Evolutionary conservation across 225 moss, liverwort and hornwort genomes (phyloP).

Genomic region (Sphagnum tenellum): DNA sequence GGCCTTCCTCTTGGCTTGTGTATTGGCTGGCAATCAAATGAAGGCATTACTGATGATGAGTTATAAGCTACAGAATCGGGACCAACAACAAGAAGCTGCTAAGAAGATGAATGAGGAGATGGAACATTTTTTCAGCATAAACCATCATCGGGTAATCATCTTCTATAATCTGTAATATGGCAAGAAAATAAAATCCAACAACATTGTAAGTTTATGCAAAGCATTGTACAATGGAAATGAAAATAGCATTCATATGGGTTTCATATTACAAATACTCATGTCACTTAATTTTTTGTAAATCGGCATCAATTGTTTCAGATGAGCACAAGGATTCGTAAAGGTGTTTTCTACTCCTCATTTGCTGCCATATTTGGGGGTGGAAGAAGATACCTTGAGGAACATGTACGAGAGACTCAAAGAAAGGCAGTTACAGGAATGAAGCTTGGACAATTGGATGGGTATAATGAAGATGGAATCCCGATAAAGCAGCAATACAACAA

Average conservation of each 20-base stretch:
- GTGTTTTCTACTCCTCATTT: slow-evolving; percentile 56
- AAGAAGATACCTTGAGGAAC: slow-evolving; percentile 53
- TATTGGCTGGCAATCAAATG: slow-evolving; percentile 19
- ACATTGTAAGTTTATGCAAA: not conserved
- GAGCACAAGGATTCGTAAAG: slow-evolving; percentile 41
- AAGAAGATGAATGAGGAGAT: slow-evolving; percentile 34
- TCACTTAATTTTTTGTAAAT: not conserved
- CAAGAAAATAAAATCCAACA: not conserved
- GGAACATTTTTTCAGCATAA: slow-evolving; percentile 35
- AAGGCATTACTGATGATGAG: slow-evolving; percentile 16
- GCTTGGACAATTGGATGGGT: slow-evolving; percentile 43
- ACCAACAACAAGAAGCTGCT: slow-evolving; percentile 35
- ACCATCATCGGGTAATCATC: slow-evolving; percentile 33
- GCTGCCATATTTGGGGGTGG: slow-evolving; percentile 55
- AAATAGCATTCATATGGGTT: not conserved
- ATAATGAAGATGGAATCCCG: slow-evolving; percentile 55
- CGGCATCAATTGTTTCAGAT: slow-evolving; percentile 6
- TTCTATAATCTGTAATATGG: too few species aligned
- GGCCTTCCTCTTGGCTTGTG: slow-evolving; percentile 11
- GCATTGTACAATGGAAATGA: not conserved
- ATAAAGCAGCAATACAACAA: slow-evolving; percentile 49
- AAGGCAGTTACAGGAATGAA: slow-evolving; percentile 42
- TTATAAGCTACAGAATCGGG: slow-evolving; percentile 9
- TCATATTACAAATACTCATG: not conserved
- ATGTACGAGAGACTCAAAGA: slow-evolving; percentile 25